These are phyloP conservation scores for Boletus sp. DNA, from an alignment of 1,284 basidiomycete species.

Conservation along the genomic window DNA sequence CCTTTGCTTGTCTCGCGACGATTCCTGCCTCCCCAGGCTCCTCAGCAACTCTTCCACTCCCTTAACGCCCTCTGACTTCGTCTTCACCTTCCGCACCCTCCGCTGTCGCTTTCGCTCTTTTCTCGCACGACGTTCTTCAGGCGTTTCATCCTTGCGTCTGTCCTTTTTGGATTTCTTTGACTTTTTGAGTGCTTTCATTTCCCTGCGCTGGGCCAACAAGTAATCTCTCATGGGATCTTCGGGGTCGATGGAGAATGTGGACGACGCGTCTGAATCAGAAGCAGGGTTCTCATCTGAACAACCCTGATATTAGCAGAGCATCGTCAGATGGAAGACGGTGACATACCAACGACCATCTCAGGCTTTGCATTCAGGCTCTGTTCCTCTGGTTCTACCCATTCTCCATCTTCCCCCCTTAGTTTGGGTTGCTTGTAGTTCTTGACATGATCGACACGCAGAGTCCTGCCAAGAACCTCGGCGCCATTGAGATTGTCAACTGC, in stretches of 20 bases:
- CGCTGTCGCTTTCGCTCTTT: slow-evolving; percentile 63
- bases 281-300: slow-evolving; percentile 47
- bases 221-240: slow-evolving; percentile 98
- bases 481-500: slow-evolving; percentile 99
- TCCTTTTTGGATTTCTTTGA: slow-evolving; percentile 52
- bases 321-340: slow-evolving; percentile 1
- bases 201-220: slow-evolving; percentile 64
- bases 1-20: slow-evolving; percentile 8
- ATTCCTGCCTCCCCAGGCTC: slow-evolving; percentile 25
- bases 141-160: slow-evolving; percentile 70
- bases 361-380: slow-evolving; percentile 85
- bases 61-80: slow-evolving; percentile 39
- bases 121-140: slow-evolving; percentile 67
- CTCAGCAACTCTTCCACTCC: slow-evolving; percentile 44
- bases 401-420: slow-evolving; percentile 78
- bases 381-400: slow-evolving; percentile 82
- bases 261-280: slow-evolving; percentile 63
- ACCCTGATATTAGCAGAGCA: slow-evolving; percentile 3
- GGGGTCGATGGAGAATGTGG: slow-evolving; percentile 76
- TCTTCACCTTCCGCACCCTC: slow-evolving; percentile 48
- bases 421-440: slow-evolving; percentile 89
- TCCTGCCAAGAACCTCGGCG: slow-evolving; percentile 81
- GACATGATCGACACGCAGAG: slow-evolving; percentile 91
- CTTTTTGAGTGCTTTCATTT: slow-evolving; percentile 62
- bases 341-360: slow-evolving; percentile 59